Conservation (phyloP, 441 rosid species). For the Populus hybrid region DNA sequence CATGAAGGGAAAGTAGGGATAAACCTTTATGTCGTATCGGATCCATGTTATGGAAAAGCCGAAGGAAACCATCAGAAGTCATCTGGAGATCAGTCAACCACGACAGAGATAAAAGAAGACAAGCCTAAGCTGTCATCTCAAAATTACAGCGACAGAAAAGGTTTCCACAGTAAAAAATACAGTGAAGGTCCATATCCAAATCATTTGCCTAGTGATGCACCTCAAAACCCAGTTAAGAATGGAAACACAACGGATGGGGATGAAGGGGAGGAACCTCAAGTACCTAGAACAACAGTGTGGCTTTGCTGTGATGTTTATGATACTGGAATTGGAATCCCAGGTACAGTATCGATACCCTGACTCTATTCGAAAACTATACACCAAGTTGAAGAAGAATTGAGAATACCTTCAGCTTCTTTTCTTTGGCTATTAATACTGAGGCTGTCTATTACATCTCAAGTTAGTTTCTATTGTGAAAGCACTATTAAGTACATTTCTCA, state of each 20-base stretch:
- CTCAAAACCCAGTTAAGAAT: conserved; percentile 23
- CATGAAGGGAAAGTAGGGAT: conserved; percentile 92
- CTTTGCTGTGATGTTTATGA: conserved; percentile 86
- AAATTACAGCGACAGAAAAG: conserved; percentile 23
- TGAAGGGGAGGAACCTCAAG: conserved; percentile 33
- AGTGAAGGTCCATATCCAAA: conserved; percentile 19
- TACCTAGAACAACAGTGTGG: conserved; percentile 67
- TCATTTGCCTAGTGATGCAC: conserved; percentile 25
- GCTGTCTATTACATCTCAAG: neutral
- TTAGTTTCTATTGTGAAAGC: neutral
- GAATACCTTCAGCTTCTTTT: neutral
- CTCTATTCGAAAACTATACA: neutral
- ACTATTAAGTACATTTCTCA: conserved; percentile 8
- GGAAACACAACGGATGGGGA: conserved; percentile 30
- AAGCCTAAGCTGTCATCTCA: conserved; percentile 22
- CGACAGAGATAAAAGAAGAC: conserved; percentile 30
- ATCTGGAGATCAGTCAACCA: conserved; percentile 22
- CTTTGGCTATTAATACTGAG: neutral
- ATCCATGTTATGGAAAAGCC: conserved; percentile 48
- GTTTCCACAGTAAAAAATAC: conserved; percentile 13
- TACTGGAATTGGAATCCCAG: conserved; percentile 98
- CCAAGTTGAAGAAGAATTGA: neutral
- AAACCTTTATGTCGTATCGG: conserved; percentile 63
- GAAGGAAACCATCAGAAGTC: conserved; percentile 34
- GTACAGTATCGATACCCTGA: conserved; percentile 23